Percentiles rank a stretch among this genome's conserved stretches.
Conservation (phyloP, 2,329 filamentous ascomycete species). For the Fusarium robinianum region DNA sequence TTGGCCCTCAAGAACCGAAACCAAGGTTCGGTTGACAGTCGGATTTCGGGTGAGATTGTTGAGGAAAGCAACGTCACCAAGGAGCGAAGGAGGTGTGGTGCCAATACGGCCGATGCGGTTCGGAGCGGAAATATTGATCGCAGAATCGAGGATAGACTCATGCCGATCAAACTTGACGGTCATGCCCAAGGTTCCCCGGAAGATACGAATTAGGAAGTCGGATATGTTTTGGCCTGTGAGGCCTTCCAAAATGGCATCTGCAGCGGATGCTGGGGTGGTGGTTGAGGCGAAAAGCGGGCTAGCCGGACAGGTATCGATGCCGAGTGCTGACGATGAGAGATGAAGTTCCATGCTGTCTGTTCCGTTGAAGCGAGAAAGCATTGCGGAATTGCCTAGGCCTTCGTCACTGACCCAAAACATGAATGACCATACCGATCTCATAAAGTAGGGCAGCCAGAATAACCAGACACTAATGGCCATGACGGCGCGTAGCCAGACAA, state of each 20-base stretch:
- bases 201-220: constrained; percentile 40
- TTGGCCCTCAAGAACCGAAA: constrained; percentile 88
- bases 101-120: constrained; percentile 11
- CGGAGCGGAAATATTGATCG: constrained; percentile 22
- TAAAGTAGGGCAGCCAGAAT: constrained; percentile 83
- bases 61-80: constrained; percentile 62
- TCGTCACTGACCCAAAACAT: constrained; percentile 94
- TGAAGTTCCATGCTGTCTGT: constrained; percentile 37
- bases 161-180: constrained; percentile 29
- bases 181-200: constrained; percentile 39
- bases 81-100: constrained; percentile 42
- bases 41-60: constrained; percentile 69
- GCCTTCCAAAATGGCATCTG: constrained; percentile 38
- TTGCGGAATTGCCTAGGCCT: constrained; percentile 54
- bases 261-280: constrained; percentile 40
- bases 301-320: constrained; percentile 41
- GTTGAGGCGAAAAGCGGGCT: constrained; percentile 42
- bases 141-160: constrained; percentile 15
- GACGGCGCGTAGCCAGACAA: constrained; percentile 77
- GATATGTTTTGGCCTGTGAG: constrained; percentile 40
- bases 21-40: constrained; percentile 74
- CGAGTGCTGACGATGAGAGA: constrained; percentile 35
- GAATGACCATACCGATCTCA: constrained; percentile 89
- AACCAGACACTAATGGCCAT: constrained; percentile 89
- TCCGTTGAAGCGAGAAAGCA: constrained; percentile 34